Evolutionary conservation across 257 asterid genomes (phyloP), one percentile per base, ranked within the genome.

Genomic region (Vinca minor): DNA sequence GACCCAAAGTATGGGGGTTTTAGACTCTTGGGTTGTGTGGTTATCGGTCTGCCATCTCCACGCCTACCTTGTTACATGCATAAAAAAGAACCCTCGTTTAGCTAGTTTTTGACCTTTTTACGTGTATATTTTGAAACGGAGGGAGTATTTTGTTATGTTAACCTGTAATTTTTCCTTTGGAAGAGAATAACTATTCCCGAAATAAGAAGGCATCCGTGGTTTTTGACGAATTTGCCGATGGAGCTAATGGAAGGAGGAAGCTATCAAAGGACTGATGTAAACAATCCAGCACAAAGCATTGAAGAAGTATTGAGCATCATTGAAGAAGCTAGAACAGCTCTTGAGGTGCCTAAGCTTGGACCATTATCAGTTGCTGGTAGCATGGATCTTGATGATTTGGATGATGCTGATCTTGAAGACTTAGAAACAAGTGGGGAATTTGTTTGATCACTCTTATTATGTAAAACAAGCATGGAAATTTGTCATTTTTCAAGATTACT

Each of bases 131-230:
- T 49, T n/a, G 38, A 26, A 26, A 13, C 17, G 3, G 13, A 10
- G 6, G 13, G 3, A 15, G 10, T 25, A 17, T 1, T 41, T 38
- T 38, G 44, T 8, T 42, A 23, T 1, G 12, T 41, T 4, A 3
- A 20, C 11, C 56, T 32, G 29, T 35, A 15, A 36, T 12, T 2
- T 65, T 21, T 12, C 23, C 14, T 2, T 57, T 63, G 69, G 66
- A 72, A 78, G 83, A 78, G 83, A 69, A 75, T 78, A 62, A 78
- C 69, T 28, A 78, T 78, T 46, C 60, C 76, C n/a, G 83, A 75
- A 62, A 75, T 79, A 8, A 79, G 42, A 62, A 69, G 75, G 5
- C 75, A 81, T n/a, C n/a, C n/a, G 3, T 79, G 83, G 83, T 79
- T 57, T 69, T 62, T 75, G 70, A 69, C 45, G 38, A 79, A 75